Percentiles rank a stretch among this genome's conserved stretches.
Evolutionary conservation across 441 rosid species (phyloP).

Genomic region (Hura crepitans): DNA sequence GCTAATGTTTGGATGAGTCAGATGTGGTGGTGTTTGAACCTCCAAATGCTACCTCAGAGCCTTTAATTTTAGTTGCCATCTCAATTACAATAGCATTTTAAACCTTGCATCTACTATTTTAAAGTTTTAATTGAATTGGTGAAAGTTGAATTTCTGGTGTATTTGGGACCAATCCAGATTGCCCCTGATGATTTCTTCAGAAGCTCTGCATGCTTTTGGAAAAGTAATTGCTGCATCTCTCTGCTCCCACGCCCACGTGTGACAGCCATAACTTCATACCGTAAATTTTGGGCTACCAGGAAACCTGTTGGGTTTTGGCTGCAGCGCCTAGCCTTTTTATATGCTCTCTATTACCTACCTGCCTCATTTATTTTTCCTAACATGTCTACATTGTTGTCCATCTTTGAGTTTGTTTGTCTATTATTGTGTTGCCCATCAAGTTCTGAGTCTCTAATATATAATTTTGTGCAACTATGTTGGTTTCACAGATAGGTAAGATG

Average conservation of each 20-base stretch:
- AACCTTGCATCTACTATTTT: background rate
- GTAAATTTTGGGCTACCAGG: too few species aligned
- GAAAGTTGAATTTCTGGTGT: background rate
- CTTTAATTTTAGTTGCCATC: background rate
- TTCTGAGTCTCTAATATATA: conserved; percentile 15
- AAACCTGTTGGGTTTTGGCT: background rate
- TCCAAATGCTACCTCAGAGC: background rate
- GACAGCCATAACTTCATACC: conserved; percentile 1
- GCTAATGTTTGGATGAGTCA: background rate
- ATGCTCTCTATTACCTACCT: background rate
- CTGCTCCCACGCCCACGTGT: too few species aligned
- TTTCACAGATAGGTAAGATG: conserved; percentile 81
- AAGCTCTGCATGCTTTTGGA: background rate
- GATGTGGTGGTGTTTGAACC: background rate
- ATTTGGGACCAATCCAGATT: background rate
- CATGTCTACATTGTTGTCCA: background rate
- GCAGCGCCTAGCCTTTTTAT: background rate
- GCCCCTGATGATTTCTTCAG: background rate
- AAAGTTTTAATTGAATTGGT: background rate
- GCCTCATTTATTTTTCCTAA: background rate
- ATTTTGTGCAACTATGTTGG: conserved; percentile 26
- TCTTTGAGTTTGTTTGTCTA: background rate
- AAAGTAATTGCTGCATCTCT: background rate
- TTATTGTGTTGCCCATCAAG: conserved; percentile 15
- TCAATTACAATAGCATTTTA: background rate